A percentile compares a stretch with the other conserved stretches of the same genome.
phyloP scores from a whole-genome alignment of 2,329 filamentous ascomycete species.

The Pseudogymnoascus sp. region DNA sequence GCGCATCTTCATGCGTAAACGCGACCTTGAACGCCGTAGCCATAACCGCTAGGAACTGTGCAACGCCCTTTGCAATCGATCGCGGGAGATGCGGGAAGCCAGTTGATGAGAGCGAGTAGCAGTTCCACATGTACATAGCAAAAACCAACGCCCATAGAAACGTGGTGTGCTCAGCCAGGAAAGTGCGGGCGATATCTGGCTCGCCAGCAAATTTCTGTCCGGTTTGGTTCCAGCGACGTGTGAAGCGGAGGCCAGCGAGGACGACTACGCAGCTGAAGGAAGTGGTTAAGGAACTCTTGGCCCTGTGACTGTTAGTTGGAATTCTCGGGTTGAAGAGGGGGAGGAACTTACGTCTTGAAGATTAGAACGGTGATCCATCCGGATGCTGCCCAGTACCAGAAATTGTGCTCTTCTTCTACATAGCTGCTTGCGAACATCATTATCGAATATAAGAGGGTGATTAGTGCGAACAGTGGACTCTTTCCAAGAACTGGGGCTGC shows the following conservation, averaged over 20 bases:
- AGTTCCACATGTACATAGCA: constrained; percentile 56
- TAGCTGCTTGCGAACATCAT: constrained; percentile 99
- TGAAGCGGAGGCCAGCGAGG: constrained; percentile 57
- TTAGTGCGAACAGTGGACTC: constrained; percentile 35
- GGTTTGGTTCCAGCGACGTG: constrained; percentile 88
- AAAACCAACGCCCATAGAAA: constrained; percentile 71
- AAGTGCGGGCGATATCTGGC: constrained; percentile 72
- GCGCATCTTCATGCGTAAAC: constrained; percentile 81
- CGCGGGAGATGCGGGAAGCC: constrained; percentile 26
- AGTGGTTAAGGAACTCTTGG: constrained; percentile 15
- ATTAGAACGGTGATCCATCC: constrained; percentile 58
- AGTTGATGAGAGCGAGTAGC: constrained; percentile 21
- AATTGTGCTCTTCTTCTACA: constrained; percentile 96
- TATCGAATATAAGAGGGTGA: constrained; percentile 59
- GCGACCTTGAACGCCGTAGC: constrained; percentile 82
- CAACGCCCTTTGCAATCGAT: constrained; percentile 26
- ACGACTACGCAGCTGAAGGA: constrained; percentile 36
- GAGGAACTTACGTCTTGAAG: constrained; percentile 33
- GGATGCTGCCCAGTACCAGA: constrained; percentile 89
- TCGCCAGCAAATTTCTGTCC: constrained; percentile 94
- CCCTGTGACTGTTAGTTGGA: constrained; percentile 19
- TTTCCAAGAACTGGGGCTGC: constrained; percentile 28
- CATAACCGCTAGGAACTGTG: constrained; percentile 40
- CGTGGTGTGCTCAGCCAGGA: constrained; percentile 56
- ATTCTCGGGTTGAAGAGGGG: constrained; percentile 12